A percentile compares a stretch with the other conserved stretches of the same genome.
phyloP scores from a whole-genome alignment of 1,284 basidiomycete species.

The Tilletia setariae region DNA sequence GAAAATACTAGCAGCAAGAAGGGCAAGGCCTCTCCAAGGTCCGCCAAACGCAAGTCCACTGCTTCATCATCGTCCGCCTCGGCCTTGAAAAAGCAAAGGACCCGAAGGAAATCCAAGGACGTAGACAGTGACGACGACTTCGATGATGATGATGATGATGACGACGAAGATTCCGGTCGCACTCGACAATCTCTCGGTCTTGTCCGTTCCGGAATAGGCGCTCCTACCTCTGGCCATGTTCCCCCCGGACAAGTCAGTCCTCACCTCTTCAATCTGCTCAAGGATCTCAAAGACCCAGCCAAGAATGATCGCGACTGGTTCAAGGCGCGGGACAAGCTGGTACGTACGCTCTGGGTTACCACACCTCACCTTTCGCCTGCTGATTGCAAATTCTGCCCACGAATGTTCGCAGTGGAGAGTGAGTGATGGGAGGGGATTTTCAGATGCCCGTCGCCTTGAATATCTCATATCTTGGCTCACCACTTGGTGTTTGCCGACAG shows the following conservation, averaged over 20 bases:
- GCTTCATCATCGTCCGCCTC: neutral
- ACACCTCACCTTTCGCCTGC: neutral
- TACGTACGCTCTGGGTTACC: neutral
- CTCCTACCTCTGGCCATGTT: constrained; percentile 10
- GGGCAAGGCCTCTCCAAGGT: neutral
- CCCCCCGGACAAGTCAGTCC: constrained; percentile 14
- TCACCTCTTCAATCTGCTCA: constrained; percentile 15
- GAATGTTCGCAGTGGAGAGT: neutral
- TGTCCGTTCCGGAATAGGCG: constrained; percentile 8
- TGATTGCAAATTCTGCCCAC: neutral
- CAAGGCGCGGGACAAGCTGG: constrained; percentile 15
- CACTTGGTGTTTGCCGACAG: too few relatives aligned
- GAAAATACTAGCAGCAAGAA: neutral
- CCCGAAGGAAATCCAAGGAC: neutral
- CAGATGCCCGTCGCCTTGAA: too few relatives aligned
- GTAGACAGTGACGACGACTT: neutral
- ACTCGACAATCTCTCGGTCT: neutral
- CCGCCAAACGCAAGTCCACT: constrained; percentile 1
- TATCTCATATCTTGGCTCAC: too few relatives aligned
- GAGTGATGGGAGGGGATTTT: too few relatives aligned
- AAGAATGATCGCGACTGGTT: constrained; percentile 20
- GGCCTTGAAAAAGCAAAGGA: neutral
- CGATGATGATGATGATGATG: constrained; percentile 5
- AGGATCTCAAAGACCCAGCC: constrained; percentile 14
- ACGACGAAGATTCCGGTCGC: neutral